Evolutionary conservation across 1,139 yeast genomes (phyloP).

Genomic region (Sugiyamaella novakii): DNA sequence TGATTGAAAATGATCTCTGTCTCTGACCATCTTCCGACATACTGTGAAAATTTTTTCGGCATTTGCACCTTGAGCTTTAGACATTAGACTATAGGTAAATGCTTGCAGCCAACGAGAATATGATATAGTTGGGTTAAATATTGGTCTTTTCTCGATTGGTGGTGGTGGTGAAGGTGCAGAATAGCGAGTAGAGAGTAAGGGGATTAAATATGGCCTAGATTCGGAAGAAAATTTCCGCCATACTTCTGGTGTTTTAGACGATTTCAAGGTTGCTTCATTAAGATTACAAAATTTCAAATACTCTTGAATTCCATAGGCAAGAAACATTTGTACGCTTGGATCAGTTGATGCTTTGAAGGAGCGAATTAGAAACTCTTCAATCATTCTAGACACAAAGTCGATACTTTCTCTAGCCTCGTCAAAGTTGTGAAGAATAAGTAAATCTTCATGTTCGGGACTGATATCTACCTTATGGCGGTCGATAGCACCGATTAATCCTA

Average conservation of each 20-base stretch:
- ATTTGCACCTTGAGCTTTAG: conserved; percentile 45
- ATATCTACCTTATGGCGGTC: conserved; percentile 66
- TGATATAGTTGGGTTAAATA: conserved; percentile 46
- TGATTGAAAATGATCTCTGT: conserved; percentile 60
- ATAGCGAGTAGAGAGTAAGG: conserved; percentile 73
- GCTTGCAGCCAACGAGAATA: conserved; percentile 70
- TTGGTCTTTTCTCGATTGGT: conserved; percentile 48
- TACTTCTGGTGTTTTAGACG: conserved; percentile 30
- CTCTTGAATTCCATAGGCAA: conserved; percentile 91
- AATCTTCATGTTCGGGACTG: conserved; percentile 46
- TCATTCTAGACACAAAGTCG: conserved; percentile 63
- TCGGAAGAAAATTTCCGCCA: conserved; percentile 71
- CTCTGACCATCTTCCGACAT: conserved; percentile 66
- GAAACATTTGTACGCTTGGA: conserved; percentile 78
- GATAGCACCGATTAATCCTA: conserved; percentile 77
- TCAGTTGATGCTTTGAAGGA: conserved; percentile 89
- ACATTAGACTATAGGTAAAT: conserved; percentile 66
- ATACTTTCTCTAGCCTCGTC: conserved; percentile 63
- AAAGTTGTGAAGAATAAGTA: conserved; percentile 61
- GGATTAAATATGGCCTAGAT: conserved; percentile 73
- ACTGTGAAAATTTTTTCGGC: conserved; percentile 61
- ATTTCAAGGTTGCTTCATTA: conserved; percentile 35
- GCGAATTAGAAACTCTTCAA: conserved; percentile 71
- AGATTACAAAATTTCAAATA: conserved; percentile 67
- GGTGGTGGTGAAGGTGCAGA: conserved; percentile 50